phyloP scores from a whole-genome alignment of 192 early-diverging fungal species.

The Kappamyces sp. region DNA sequence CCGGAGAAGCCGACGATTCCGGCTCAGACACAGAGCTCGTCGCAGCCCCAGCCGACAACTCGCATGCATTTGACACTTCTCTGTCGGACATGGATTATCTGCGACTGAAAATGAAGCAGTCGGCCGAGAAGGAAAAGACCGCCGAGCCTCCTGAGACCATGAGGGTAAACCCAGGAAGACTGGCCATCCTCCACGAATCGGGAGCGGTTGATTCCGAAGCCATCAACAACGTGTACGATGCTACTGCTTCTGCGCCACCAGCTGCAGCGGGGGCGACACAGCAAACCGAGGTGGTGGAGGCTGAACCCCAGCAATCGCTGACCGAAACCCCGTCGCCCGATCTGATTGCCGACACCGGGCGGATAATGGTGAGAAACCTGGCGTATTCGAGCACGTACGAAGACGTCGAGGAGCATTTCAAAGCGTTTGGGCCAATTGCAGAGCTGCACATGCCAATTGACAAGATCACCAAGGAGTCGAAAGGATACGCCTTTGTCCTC shows the following conservation, averaged over 20 bases:
- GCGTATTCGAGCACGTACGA: conserved; percentile 84
- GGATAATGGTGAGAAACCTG: conserved; percentile 90
- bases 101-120: conserved; percentile 37
- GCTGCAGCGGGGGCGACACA: conserved; percentile 1
- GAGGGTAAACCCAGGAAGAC: background rate
- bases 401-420: conserved; percentile 76
- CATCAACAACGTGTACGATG: conserved; percentile 28
- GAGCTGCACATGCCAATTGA: conserved; percentile 93
- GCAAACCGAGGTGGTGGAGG: conserved; percentile 6
- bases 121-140: conserved; percentile 19
- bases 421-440: conserved; percentile 81
- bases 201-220: conserved; percentile 34
- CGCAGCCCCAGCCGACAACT: conserved; percentile 15
- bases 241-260: background rate
- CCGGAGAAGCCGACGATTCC: conserved; percentile 21
- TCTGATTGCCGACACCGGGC: conserved; percentile 87
- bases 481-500: conserved; percentile 88
- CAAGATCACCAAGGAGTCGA: conserved; percentile 84
- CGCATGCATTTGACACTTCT: conserved; percentile 30
- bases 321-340: conserved; percentile 35
- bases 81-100: conserved; percentile 52
- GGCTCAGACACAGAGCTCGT: conserved; percentile 19
- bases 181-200: background rate
- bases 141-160: background rate
- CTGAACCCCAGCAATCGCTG: background rate